These are phyloP conservation scores for Cucurbita pepo DNA, from an alignment of 306 rosid genomes.

Conservation along the genomic window DNA sequence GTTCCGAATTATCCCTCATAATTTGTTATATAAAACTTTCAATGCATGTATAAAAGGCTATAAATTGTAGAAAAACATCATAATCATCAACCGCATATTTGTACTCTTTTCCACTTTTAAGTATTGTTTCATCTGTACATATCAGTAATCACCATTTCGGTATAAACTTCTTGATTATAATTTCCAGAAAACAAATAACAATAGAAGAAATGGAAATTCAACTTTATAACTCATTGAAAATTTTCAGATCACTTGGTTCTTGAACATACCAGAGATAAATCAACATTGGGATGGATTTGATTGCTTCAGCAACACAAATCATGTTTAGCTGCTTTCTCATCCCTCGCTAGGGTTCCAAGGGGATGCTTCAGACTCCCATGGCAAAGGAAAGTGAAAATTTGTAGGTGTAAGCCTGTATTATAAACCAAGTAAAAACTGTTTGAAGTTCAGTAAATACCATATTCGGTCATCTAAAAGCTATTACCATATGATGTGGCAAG, in stretches of 20 bases:
- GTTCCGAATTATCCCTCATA: background rate
- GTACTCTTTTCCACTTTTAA: constrained; percentile 1
- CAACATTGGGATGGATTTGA: background rate
- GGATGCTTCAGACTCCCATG: background rate
- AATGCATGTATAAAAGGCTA: background rate
- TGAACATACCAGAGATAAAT: background rate
- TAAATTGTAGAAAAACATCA: background rate
- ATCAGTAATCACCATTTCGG: background rate
- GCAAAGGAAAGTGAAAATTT: background rate
- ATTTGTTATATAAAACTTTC: background rate
- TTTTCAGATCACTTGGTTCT: background rate
- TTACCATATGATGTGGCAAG: background rate
- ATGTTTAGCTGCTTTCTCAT: background rate
- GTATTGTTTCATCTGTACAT: background rate
- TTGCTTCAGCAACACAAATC: background rate
- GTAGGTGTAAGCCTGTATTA: background rate
- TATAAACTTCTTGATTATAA: background rate
- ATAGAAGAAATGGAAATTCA: background rate
- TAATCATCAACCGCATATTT: background rate
- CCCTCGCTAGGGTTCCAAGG: background rate
- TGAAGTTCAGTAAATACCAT: background rate
- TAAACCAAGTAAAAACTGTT: background rate
- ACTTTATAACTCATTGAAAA: background rate
- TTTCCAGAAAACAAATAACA: background rate
- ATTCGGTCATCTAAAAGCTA: background rate